Base-by-base conservation (phyloP, 139 green algal species). In the Volvox reticuliferus region DNA sequence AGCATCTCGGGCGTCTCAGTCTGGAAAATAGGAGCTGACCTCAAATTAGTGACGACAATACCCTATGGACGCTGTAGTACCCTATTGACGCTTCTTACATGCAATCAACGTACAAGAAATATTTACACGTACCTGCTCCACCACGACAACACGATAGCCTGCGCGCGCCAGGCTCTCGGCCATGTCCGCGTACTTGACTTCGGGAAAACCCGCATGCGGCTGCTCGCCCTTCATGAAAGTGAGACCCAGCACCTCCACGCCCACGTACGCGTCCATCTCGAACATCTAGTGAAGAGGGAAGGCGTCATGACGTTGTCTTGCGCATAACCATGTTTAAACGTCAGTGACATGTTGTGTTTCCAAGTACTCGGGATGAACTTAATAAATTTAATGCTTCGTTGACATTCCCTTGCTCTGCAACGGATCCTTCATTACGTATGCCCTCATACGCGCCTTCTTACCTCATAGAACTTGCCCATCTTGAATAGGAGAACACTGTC, bases 171-270 rank as follows among this genome's bases (percentile, higher is more conserved):
- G 96, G 30, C 80, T 68, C 95, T 99, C 98, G 0, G 97, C 97
- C 61, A 86, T 37, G 87, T 90, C 75, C 37, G 95, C 85, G 94
- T 99, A 99, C 92, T 87, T 90, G 86, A 94, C 86, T 81, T 96
- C 93, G 24, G 94, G 94, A 89, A 99, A 99, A 33, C 98, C 98
- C 55, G 95, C 95, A 89, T 99, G 98, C 37, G 98, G 98, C 93
- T 99, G 97, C 0, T 99, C 98, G 12, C 98, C 98, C 94, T 98
- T 98, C 98, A 99, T 99, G 96, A 99, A 99, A 18, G 92, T 86
- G 75, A 99, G 94, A 24, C 97, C 97, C 55, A 99, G 94, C 55
- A 98, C 93, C 55, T 99, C 96, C 69, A 95, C 97, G 17, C 97
- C 98, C 12, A 99, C 91, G 91, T 98, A 97, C 6, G 98, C 96